Conservation (phyloP, 441 rosid species). For the Eutrema salsugineum region DNA sequence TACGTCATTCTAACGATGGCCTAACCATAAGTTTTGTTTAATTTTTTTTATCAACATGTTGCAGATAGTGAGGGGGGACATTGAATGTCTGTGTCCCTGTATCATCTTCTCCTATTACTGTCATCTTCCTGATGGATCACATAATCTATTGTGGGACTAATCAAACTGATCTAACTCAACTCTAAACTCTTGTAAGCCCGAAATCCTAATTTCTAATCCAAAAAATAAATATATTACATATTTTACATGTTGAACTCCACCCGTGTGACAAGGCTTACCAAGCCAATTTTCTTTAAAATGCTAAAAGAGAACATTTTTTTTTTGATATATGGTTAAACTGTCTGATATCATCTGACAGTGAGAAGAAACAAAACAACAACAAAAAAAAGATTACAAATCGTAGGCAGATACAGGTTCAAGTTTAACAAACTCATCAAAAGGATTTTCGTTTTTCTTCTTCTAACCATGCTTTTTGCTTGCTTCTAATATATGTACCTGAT, state of each 20-base stretch:
- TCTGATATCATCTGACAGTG: background rate
- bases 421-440: background rate
- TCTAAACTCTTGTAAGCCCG: background rate
- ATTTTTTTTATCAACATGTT: no score
- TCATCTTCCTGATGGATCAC: background rate
- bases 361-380: background rate
- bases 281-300: no score
- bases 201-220: no score
- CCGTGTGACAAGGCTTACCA: no score
- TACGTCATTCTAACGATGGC: no score
- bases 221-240: no score
- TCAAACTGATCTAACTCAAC: background rate
- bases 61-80: no score
- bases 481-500: conserved; percentile 15
- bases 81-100: background rate
- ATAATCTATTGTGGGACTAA: background rate
- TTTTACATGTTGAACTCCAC: no score
- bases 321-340: background rate
- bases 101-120: background rate
- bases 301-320: no score
- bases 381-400: background rate
- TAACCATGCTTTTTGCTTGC: conserved; percentile 8
- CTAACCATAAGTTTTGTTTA: no score
- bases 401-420: conserved; percentile 10
- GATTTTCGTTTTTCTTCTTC: background rate